phyloP scores from a whole-genome alignment of 495 filamentous ascomycete species.

The Haplographium delicatum region DNA sequence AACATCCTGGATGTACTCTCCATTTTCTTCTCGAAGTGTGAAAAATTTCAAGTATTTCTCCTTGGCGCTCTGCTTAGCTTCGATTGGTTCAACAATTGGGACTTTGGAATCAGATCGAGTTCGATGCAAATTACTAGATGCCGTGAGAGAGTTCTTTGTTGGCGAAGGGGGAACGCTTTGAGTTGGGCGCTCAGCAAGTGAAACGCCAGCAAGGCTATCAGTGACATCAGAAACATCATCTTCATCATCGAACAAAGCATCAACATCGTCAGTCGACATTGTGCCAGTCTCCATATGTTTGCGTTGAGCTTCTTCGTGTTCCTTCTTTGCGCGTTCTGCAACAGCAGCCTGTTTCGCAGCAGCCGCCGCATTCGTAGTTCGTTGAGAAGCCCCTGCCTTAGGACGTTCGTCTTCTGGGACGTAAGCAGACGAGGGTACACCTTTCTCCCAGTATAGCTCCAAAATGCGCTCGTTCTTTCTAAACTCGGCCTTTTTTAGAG shows the following conservation, averaged over 20 bases:
- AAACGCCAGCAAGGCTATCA: constrained; percentile 80
- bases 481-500: constrained; percentile 97
- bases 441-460: constrained; percentile 99
- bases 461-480: constrained; percentile 89
- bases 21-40: constrained; percentile 83
- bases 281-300: constrained; percentile 91
- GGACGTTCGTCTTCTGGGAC: constrained; percentile 96
- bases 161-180: constrained; percentile 96
- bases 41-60: constrained; percentile 94
- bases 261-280: constrained; percentile 82
- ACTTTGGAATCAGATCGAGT: constrained; percentile 91
- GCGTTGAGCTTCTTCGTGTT: constrained; percentile 79
- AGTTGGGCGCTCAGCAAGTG: constrained; percentile 78
- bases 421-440: constrained; percentile 91
- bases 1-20: constrained; percentile 96
- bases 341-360: constrained; percentile 76
- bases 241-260: constrained; percentile 91
- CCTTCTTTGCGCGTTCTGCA: constrained; percentile 69
- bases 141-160: constrained; percentile 65
- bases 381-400: constrained; percentile 62
- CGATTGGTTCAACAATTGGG: constrained; percentile 61
- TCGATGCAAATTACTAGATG: constrained; percentile 69
- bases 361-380: constrained; percentile 66
- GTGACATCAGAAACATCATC: constrained; percentile 82
- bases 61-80: constrained; percentile 81